Evolutionary conservation across 139 green algal species (phyloP).

Genomic region (Chlamydomonas incerta): DNA sequence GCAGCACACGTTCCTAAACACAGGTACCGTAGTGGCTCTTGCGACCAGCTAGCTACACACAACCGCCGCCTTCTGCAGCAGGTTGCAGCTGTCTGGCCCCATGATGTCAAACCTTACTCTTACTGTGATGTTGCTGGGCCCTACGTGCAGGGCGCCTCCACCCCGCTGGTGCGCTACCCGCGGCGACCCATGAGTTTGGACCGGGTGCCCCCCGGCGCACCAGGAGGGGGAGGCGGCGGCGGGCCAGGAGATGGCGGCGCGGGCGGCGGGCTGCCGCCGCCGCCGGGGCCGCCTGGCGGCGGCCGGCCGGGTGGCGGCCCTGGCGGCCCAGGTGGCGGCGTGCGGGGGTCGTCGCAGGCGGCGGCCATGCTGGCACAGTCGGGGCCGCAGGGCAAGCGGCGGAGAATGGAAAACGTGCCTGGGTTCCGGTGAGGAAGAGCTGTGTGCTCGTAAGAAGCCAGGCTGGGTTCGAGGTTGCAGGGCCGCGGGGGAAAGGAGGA

Average conservation of each 20-base stretch:
- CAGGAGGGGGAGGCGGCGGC: too few species aligned
- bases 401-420: conserved; percentile 39
- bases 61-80: too few species aligned
- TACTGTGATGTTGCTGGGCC: not conserved
- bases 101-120: too few species aligned
- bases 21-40: too few species aligned
- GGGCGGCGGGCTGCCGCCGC: not conserved
- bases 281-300: not conserved
- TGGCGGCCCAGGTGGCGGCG: not conserved
- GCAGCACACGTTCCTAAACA: too few species aligned
- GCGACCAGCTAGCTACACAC: too few species aligned
- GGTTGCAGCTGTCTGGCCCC: too few species aligned
- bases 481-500: too few species aligned
- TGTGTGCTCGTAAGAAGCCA: too few species aligned
- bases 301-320: not conserved
- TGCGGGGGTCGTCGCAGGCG: not conserved
- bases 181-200: conserved; percentile 34
- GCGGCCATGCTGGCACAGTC: conserved; percentile 40
- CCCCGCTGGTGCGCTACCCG: conserved; percentile 33
- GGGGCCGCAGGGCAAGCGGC: conserved; percentile 25
- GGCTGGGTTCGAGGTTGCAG: too few species aligned
- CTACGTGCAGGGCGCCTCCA: not conserved
- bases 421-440: conserved; percentile 39
- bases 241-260: not conserved
- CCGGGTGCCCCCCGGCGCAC: not conserved